phyloP scores from a whole-genome alignment of 768 basidiomycete species.

The Russula griseocarnosa region DNA sequence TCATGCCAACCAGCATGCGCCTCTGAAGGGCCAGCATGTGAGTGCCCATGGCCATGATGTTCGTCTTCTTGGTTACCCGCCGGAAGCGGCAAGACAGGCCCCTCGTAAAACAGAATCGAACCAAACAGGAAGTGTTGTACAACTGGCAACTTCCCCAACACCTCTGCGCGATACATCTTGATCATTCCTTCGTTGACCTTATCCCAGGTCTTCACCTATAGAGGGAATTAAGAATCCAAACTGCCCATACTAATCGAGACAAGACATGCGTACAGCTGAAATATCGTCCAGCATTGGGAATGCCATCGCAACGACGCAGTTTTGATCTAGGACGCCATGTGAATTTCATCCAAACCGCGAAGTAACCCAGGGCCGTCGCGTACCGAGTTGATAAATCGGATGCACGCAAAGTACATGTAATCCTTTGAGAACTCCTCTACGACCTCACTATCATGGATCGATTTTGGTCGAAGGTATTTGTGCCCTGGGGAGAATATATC shows the following conservation, averaged over 20 bases:
- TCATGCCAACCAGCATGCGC: constrained; percentile 77
- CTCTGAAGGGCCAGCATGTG: constrained; percentile 40
- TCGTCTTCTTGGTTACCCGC: constrained; percentile 36
- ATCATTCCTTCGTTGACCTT: constrained; percentile 96
- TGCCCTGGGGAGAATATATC: constrained; percentile 40
- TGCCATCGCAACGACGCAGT: constrained; percentile 96
- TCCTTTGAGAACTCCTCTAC: constrained; percentile 87
- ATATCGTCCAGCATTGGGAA: constrained; percentile 99
- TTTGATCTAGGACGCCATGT: constrained; percentile 61
- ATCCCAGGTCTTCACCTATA: constrained; percentile 83
- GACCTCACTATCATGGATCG: constrained; percentile 87
- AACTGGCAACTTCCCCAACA: constrained; percentile 91
- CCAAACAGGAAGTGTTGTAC: constrained; percentile 97
- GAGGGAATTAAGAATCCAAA: not conserved
- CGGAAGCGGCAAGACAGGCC: constrained; percentile 44
- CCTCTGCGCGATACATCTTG: constrained; percentile 97
- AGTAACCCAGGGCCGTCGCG: constrained; percentile 27
- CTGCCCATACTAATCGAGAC: not conserved
- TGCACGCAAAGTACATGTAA: constrained; percentile 97
- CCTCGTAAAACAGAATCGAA: constrained; percentile 65
- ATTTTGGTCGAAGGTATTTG: constrained; percentile 85
- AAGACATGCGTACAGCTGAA: constrained; percentile 53
- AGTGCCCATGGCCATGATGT: constrained; percentile 51
- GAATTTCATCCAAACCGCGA: not conserved
- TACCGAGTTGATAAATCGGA: constrained; percentile 92